These are phyloP conservation scores for Saksenaea oblongispora DNA, from an alignment of 371 early-diverging fungal genomes.

Conservation along the genomic window DNA sequence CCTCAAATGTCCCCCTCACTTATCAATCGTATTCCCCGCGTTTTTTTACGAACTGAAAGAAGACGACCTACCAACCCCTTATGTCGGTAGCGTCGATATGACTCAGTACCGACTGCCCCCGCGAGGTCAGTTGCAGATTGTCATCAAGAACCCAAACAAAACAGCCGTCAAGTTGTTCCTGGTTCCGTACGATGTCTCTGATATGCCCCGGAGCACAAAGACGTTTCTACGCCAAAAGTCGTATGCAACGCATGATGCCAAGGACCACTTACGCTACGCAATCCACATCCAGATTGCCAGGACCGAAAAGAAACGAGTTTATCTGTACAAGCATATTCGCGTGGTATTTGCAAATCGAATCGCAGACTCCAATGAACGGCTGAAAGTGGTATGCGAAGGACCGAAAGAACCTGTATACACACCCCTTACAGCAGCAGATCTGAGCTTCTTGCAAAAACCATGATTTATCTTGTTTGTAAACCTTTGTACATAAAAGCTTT, in stretches of 20 bases:
- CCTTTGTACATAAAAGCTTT: not conserved
- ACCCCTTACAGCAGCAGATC: conserved; percentile 22
- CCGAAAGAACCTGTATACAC: conserved; percentile 49
- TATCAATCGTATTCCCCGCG: conserved; percentile 71
- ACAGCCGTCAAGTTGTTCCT: conserved; percentile 82
- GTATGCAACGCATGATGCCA: conserved; percentile 28
- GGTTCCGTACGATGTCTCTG: conserved; percentile 79
- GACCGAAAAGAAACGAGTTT: conserved; percentile 56
- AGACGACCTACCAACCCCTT: conserved; percentile 53
- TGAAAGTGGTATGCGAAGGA: conserved; percentile 64
- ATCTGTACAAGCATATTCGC: conserved; percentile 69
- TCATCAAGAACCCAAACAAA: conserved; percentile 80
- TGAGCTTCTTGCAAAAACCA: conserved; percentile 6
- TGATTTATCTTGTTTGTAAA: not conserved
- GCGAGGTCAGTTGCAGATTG: conserved; percentile 81
- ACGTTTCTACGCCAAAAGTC: conserved; percentile 86
- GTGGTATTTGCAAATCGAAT: conserved; percentile 78
- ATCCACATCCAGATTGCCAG: conserved; percentile 76
- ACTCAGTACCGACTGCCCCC: conserved; percentile 67
- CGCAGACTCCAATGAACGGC: conserved; percentile 57
- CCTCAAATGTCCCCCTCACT: conserved; percentile 70
- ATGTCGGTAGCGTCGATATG: conserved; percentile 55
- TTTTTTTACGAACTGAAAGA: conserved; percentile 70
- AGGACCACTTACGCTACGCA: conserved; percentile 61
- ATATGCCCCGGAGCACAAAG: conserved; percentile 74